Base-by-base conservation (phyloP, 345 rosid species). In the Excoecaria agallocha region DNA sequence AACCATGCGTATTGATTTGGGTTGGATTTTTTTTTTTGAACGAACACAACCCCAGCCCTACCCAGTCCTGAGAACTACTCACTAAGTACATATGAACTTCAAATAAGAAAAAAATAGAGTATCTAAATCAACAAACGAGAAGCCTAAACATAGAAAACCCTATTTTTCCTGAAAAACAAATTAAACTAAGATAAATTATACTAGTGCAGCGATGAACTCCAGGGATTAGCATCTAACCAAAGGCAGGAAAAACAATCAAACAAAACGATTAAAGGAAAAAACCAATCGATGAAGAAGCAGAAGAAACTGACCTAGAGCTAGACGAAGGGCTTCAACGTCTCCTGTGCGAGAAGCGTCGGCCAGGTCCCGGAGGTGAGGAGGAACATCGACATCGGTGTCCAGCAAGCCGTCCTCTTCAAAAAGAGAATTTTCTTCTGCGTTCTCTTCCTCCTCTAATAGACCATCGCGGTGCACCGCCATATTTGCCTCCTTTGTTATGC, bases 401-500 rank as follows among this genome's bases (percentile, higher is more conserved):
- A 77, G 51, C 7, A 87, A 68, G 25, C 87, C 93, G 56, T 83
- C 87, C 74, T 85, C 91, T 67, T 87, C 93, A 49, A 88, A 83
- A 51, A 92, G 82, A 68, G 80, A 83, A 82, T 87, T 90, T 15
- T 89, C 90, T 38, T 86, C 91, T 10, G 86, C 94, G 64, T 76
- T 74, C 25, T 86, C 93, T 15, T 90, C 98, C 12, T 90, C 95
- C 46, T 88, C 97, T 35, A 84, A 48, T 39, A 84, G 66, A 39
- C 90, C 96, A 74, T 90, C 90, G 78, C 82, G 90, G 66, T 82
- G 95, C 50, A 94, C 95, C 43, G 98, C 98, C 98, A 94, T 91
- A 41, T 35, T 73, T 66, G 41, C 58, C 41, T 45, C 11, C 6
- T 12, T 70, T 54, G 22, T 69, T 37, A 30, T 30, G 30, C 30